Percentiles rank a stretch among this genome's conserved stretches.
Conservation (phyloP, 202 grass and related monocot species). For the Miscanthus sacchariflorus region DNA sequence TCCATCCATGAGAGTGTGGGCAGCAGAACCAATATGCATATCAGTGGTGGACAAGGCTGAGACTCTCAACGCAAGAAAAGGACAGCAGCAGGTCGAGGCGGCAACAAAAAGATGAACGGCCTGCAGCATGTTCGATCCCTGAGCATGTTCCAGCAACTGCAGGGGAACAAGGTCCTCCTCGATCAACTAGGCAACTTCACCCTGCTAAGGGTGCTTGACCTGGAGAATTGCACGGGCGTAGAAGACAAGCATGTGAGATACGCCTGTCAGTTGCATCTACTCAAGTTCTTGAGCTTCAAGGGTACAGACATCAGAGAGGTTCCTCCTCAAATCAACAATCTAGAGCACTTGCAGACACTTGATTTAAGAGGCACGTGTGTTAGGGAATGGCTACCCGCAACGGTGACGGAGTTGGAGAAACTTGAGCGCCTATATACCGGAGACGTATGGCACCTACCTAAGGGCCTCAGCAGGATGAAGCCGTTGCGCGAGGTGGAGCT, state of each 20-base stretch:
- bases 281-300: conserved; percentile 46
- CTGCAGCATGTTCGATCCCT: neutral
- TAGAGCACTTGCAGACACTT: conserved; percentile 43
- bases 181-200: conserved; percentile 1
- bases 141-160: neutral
- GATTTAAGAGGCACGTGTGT: neutral
- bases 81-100: neutral
- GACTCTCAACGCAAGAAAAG: neutral
- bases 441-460: no score
- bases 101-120: neutral
- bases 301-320: conserved; percentile 17
- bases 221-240: neutral
- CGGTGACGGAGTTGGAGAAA: no score
- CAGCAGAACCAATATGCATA: neutral
- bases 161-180: neutral
- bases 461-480: no score
- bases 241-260: neutral
- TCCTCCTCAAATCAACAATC: conserved; percentile 16
- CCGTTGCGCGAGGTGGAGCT: no score
- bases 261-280: neutral
- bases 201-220: conserved; percentile 28
- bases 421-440: no score
- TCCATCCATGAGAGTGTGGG: neutral
- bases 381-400: accelerated
- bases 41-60: no score